These are phyloP conservation scores for Cnidoscolus chayamansa DNA, from an alignment of 441 rosid species.

Conservation along the genomic window DNA sequence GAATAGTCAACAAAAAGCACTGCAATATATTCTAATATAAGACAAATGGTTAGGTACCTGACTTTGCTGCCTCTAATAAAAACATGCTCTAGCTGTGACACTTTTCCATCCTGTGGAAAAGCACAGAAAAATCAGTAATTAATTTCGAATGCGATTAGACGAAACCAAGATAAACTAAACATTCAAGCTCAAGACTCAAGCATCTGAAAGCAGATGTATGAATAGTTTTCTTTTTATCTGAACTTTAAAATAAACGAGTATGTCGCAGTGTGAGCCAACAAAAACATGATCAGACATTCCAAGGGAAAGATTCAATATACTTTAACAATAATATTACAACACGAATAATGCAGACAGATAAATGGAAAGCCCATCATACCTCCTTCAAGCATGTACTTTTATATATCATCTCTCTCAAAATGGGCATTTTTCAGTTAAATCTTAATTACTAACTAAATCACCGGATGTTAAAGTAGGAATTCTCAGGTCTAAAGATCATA, in stretches of 20 bases:
- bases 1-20: neutral
- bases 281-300: neutral
- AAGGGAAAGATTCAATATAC: neutral
- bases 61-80: conserved; percentile 98
- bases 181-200: neutral
- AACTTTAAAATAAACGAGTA: neutral
- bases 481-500: neutral
- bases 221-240: neutral
- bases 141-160: neutral
- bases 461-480: neutral
- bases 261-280: neutral
- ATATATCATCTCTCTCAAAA: neutral
- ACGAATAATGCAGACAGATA: neutral
- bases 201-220: neutral
- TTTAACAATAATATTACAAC: neutral
- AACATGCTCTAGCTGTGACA: conserved; percentile 96
- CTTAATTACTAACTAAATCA: neutral
- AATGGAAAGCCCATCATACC: neutral
- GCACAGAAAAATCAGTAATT: neutral
- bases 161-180: neutral
- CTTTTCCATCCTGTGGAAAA: conserved; percentile 75
- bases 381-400: neutral
- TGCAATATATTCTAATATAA: neutral
- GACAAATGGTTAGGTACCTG: conserved; percentile 46
- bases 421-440: neutral